Evolutionary conservation across 345 rosid species (phyloP).

Genomic region (Isatis tinctoria): DNA sequence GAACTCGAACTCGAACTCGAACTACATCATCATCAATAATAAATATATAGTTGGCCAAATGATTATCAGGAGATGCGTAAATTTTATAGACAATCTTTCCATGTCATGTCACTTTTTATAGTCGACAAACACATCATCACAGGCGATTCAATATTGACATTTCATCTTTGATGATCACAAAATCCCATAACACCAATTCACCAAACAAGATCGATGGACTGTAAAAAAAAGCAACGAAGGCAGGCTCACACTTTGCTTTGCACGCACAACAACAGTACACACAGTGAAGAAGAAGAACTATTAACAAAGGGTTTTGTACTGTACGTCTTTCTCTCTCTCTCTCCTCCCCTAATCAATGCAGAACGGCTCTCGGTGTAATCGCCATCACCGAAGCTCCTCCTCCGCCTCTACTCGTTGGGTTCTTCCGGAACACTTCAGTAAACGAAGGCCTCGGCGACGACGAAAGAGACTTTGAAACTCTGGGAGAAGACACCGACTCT

Average conservation of each 20-base stretch:
- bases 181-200: conserved; percentile 12
- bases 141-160: background rate
- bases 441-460: conserved; percentile 21
- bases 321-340: too few relatives aligned
- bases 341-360: conserved; percentile 6
- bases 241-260: background rate
- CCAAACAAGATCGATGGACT: background rate
- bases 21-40: background rate
- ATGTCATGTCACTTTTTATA: background rate
- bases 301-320: background rate
- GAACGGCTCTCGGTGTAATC: conserved; percentile 16
- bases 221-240: background rate
- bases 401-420: background rate
- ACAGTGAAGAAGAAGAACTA: conserved; percentile 7
- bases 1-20: background rate
- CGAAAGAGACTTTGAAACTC: conserved; percentile 9
- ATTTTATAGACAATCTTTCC: background rate
- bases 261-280: background rate
- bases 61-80: conserved; percentile 4
- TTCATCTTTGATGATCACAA: conserved; percentile 12
- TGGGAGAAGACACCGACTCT: conserved; percentile 29
- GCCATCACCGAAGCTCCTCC: conserved; percentile 14
- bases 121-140: background rate
- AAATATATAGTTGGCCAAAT: background rate
- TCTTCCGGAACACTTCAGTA: conserved; percentile 6